Evolutionary conservation across 2,329 filamentous ascomycete genomes (phyloP).

Genomic region (Colletotrichum incanum): DNA sequence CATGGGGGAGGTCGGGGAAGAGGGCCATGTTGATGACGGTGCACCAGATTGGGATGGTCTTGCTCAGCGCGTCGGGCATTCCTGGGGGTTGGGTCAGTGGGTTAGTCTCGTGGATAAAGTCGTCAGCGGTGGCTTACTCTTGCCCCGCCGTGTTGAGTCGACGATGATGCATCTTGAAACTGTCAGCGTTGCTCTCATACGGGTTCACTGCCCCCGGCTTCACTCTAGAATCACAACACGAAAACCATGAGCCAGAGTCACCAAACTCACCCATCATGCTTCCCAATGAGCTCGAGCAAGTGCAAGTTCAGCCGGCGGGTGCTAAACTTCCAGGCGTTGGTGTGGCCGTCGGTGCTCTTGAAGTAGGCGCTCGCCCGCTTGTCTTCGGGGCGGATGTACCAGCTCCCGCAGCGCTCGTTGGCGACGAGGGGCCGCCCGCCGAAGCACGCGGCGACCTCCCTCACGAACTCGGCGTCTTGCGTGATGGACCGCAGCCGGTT

Average conservation of each 20-base stretch:
- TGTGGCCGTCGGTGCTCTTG: conserved; percentile 97
- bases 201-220: neutral
- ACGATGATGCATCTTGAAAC: conserved; percentile 80
- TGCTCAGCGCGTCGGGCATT: conserved; percentile 95
- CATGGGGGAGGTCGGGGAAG: conserved; percentile 71
- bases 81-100: conserved; percentile 58
- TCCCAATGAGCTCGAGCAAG: conserved; percentile 77
- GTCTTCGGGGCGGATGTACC: conserved; percentile 82
- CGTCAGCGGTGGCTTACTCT: conserved; percentile 68
- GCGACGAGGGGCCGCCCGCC: conserved; percentile 80
- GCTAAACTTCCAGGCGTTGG: conserved; percentile 92
- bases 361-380: conserved; percentile 90
- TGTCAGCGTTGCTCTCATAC: conserved; percentile 9
- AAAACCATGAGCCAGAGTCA: too few relatives aligned
- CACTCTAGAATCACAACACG: neutral
- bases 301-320: conserved; percentile 88
- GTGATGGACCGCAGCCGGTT: conserved; percentile 88
- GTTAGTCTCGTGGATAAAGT: neutral
- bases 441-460: conserved; percentile 69
- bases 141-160: conserved; percentile 93
- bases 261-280: conserved; percentile 74
- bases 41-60: conserved; percentile 96
- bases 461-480: conserved; percentile 83
- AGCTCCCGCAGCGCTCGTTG: conserved; percentile 96
- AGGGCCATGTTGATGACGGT: conserved; percentile 85